Evolutionary conservation across 2,329 filamentous ascomycete species (phyloP).

Genomic region (Akanthomyces uredinophilus): DNA sequence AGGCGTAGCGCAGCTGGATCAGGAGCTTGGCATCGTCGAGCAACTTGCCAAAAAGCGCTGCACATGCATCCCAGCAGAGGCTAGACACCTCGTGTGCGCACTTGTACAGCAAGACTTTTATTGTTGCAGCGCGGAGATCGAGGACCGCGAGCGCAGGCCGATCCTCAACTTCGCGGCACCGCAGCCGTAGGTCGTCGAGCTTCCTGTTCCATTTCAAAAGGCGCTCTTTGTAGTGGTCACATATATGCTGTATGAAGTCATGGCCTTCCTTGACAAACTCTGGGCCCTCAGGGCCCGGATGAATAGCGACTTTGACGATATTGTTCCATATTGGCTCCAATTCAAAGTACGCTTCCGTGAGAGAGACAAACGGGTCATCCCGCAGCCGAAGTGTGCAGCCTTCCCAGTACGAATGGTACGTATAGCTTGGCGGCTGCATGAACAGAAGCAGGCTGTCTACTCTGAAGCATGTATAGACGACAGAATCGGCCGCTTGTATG

Average conservation of each 20-base stretch:
- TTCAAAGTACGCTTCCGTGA: constrained; percentile 1
- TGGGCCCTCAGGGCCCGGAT: background rate
- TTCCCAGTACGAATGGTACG: background rate
- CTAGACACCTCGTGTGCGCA: background rate
- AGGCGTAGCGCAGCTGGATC: background rate
- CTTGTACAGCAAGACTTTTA: background rate
- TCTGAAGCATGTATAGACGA: background rate
- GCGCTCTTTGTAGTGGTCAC: background rate
- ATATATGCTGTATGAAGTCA: background rate
- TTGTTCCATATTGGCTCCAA: background rate
- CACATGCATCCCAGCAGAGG: background rate
- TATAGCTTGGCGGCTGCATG: background rate
- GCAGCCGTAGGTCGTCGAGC: background rate
- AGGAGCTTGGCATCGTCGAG: background rate
- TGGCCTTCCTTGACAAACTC: background rate
- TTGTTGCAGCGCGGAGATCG: background rate
- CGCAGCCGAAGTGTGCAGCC: background rate
- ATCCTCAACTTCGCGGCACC: background rate
- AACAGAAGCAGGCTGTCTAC: background rate
- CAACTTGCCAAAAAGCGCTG: background rate
- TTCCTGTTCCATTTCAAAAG: background rate
- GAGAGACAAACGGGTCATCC: background rate
- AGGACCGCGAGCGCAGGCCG: background rate
- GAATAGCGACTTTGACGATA: background rate
- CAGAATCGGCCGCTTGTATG: background rate